These are phyloP conservation scores for Aspergillus pseudoviridinutans DNA, from an alignment of 2,329 filamentous ascomycete genomes.

Conservation along the genomic window DNA sequence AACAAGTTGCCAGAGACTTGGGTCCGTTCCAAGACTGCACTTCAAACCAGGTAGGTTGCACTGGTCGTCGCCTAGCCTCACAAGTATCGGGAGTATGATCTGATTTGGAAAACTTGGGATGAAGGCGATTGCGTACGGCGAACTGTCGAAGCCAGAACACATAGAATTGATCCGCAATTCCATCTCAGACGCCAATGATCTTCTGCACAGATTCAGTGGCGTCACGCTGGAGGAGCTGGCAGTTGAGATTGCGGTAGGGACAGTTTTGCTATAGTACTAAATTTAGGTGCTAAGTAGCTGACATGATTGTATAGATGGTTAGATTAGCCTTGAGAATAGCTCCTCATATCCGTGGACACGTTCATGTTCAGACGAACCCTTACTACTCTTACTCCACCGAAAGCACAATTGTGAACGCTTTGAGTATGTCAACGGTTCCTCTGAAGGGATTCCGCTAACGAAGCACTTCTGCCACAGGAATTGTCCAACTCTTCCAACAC, in stretches of 20 bases:
- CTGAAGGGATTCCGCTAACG: background rate
- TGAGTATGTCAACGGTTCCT: slow-evolving; percentile 37
- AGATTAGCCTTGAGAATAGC: slow-evolving; percentile 52
- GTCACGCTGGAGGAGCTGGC: slow-evolving; percentile 47
- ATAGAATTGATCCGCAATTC: slow-evolving; percentile 18
- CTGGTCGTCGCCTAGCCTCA: background rate
- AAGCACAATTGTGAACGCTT: slow-evolving; percentile 50
- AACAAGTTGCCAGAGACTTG: slow-evolving; percentile 42
- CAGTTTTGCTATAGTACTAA: background rate
- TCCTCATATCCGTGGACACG: slow-evolving; percentile 47
- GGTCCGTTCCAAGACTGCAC: slow-evolving; percentile 53
- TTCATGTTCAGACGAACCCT: slow-evolving; percentile 61
- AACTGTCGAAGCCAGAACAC: slow-evolving; percentile 44
- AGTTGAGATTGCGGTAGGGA: slow-evolving; percentile 52
- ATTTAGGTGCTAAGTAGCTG: background rate
- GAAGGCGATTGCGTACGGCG: slow-evolving; percentile 48
- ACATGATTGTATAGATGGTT: slow-evolving; percentile 46
- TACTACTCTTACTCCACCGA: slow-evolving; percentile 49
- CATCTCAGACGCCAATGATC: slow-evolving; percentile 24
- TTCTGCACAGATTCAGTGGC: slow-evolving; percentile 37
- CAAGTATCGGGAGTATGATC: background rate
- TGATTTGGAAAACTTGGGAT: background rate
- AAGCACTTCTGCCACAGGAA: slow-evolving; percentile 36
- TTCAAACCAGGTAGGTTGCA: slow-evolving; percentile 47
- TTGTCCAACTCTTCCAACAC: slow-evolving; percentile 46